Percentiles rank a stretch among this genome's conserved stretches.
Conservation (phyloP, 495 filamentous ascomycete genomes). For the Aspergillus sparsus region DNA sequence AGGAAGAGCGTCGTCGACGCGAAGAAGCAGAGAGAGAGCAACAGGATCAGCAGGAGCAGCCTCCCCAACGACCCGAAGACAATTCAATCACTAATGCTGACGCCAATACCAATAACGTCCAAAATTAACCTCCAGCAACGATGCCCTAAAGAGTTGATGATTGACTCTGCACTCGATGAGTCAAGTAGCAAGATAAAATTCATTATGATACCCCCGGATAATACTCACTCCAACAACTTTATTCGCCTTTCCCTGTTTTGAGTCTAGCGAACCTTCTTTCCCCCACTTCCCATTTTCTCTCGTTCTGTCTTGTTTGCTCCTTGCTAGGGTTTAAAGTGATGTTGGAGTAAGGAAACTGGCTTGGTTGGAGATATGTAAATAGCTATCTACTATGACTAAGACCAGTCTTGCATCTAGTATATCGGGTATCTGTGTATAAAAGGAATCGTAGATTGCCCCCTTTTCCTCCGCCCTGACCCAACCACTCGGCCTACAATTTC, state of each 20-base stretch:
- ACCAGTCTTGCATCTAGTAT: slow-evolving; percentile 21
- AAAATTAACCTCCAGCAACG: background rate
- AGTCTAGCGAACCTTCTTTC: background rate
- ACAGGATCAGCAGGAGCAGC: slow-evolving; percentile 5
- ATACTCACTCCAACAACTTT: no score
- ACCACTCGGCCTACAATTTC: no score
- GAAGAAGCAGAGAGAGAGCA: slow-evolving; percentile 8
- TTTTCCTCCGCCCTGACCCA: no score
- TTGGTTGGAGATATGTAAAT: background rate
- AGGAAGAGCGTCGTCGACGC: slow-evolving; percentile 30
- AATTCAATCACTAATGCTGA: slow-evolving; percentile 5
- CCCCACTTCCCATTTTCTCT: background rate
- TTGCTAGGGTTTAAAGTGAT: background rate
- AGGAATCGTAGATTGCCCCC: background rate
- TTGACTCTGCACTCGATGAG: background rate
- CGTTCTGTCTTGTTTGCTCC: background rate
- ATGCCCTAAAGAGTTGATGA: slow-evolving; percentile 21
- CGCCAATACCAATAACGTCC: slow-evolving; percentile 1
- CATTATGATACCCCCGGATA: slow-evolving; percentile 2
- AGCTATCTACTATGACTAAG: background rate
- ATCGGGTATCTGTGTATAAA: background rate
- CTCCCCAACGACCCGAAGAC: slow-evolving; percentile 5
- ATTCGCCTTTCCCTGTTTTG: no score
- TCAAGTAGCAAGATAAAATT: background rate
- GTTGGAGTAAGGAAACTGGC: background rate